Conservation (phyloP, 176 grass and related monocot genomes). For the Rhynchospora pubera region DNA sequence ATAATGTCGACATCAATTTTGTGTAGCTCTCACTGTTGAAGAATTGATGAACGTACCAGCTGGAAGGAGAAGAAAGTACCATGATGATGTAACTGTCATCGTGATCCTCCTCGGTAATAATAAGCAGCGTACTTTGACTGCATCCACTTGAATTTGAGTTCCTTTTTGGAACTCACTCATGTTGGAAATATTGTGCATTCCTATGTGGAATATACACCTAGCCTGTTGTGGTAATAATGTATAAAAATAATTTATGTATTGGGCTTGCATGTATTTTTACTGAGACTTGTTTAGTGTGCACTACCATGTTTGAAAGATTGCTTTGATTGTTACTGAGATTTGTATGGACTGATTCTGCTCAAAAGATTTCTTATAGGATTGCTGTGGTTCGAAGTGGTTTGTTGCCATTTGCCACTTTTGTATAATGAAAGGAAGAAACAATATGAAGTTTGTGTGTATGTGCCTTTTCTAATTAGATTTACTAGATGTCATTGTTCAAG, state of each 20-base stretch:
- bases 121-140: constrained; percentile 51
- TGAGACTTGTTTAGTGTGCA: background rate
- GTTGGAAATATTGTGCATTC: background rate
- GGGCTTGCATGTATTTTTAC: background rate
- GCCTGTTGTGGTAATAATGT: background rate
- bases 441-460: background rate
- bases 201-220: background rate
- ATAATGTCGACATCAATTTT: constrained; percentile 3
- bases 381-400: background rate
- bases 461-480: background rate
- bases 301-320: background rate
- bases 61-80: constrained; percentile 90
- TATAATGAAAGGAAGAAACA: background rate
- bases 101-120: constrained; percentile 88
- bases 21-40: constrained; percentile 63
- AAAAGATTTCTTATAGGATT: background rate
- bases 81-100: constrained; percentile 84
- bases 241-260: background rate
- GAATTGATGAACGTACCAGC: constrained; percentile 71
- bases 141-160: constrained; percentile 57
- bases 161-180: background rate
- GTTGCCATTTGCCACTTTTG: background rate
- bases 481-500: background rate
- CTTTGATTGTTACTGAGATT: background rate
- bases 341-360: background rate